Conservation (phyloP, 495 filamentous ascomycete species). For the Penicillium argentinense region DNA sequence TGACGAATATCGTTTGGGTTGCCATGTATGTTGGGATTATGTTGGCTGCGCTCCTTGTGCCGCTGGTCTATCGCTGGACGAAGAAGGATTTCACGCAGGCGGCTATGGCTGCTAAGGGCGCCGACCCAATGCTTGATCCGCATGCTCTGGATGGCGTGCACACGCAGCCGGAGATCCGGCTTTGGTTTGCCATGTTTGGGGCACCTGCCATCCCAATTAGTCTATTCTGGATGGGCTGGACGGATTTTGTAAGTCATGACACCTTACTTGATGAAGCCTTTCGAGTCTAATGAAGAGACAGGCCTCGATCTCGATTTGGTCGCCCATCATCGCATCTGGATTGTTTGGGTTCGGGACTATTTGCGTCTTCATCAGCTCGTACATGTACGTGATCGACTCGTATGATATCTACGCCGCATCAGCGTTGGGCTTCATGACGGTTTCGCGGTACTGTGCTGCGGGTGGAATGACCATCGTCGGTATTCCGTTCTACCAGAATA, state of each 20-base stretch:
- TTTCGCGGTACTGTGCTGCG: constrained; percentile 51
- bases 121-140: constrained; percentile 6
- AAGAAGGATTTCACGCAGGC: constrained; percentile 41
- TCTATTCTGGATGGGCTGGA: constrained; percentile 67
- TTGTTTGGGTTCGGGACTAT: constrained; percentile 56
- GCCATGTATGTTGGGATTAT: constrained; percentile 58
- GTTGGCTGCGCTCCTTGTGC: constrained; percentile 45
- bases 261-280: neutral
- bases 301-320: constrained; percentile 53
- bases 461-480: constrained; percentile 50
- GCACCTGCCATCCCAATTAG: constrained; percentile 54
- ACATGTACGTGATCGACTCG: constrained; percentile 57
- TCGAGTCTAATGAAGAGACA: neutral
- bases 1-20: constrained; percentile 59
- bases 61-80: constrained; percentile 54
- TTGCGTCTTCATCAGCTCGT: constrained; percentile 52
- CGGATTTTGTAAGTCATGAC: constrained; percentile 30
- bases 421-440: constrained; percentile 48
- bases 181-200: constrained; percentile 60
- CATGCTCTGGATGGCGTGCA: constrained; percentile 28
- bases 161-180: constrained; percentile 49
- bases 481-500: constrained; percentile 51
- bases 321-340: constrained; percentile 46
- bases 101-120: constrained; percentile 7
- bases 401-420: constrained; percentile 49